Evolutionary conservation across 148 eudicot species (phyloP), one percentile per base, ranked within the genome.

Genomic region (Silene conica): DNA sequence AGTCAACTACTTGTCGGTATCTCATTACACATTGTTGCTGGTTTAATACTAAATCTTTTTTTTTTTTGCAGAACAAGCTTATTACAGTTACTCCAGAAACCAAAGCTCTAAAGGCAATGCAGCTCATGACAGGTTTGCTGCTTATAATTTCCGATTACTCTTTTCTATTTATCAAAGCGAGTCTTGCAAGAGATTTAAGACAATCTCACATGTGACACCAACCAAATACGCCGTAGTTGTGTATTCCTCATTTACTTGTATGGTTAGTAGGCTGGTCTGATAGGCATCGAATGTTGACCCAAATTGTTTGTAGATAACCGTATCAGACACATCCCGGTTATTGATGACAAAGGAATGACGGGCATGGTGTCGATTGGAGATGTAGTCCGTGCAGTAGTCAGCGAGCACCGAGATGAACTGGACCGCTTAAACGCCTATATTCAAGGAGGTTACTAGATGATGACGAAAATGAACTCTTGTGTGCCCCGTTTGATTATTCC

Each of bases 281-380:
- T 38, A 38, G 43, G 43, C 43, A 50, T 50, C 55, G 14, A 50
- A 50, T 12, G 55, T 13, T 50, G 4, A 6, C 66, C 59, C 45
- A 64, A 21, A 45, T 67, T 69, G 22, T 58, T 71, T 74, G 80
- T 90, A 95, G 99, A 95, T 81, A 95, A 92, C 41, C 96, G 99
- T 16, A 95, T 95, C 80, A 83, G 99, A 80, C 99, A 95, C 92
- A 95, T 95, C 45, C 99, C 99, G 0, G 97, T 95, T 80, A 79
- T 95, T 13, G 69, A 83, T 48, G 89, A 76, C 46, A 78, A 73
- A 48, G 92, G 83, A 45, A 95, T 95, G 99, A 77, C 80, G 23
- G 99, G 97, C 15, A 95, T 95, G 99, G 96, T 95, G 81, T 95
- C 99, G n/a, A 95, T 95, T 70, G 99, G 99, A 80, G 99, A 95